Percentiles rank a stretch among this genome's conserved stretches.
These are phyloP conservation scores for Phaeophleospora eucalypticola DNA, from an alignment of 2,329 filamentous ascomycete species.

Conservation along the genomic window DNA sequence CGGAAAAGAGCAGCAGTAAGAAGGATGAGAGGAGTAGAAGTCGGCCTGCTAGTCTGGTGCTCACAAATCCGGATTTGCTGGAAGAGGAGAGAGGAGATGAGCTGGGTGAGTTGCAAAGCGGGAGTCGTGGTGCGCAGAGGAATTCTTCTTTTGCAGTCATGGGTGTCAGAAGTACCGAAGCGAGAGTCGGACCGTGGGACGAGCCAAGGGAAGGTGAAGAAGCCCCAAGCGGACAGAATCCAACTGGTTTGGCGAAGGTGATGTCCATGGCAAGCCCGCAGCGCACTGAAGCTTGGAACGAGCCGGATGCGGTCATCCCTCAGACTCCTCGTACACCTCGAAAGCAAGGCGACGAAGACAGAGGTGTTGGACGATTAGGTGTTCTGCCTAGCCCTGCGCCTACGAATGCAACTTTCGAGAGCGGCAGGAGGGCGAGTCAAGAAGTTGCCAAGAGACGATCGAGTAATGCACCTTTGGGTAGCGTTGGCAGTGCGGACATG, in stretches of 20 bases:
- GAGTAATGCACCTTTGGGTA: conserved; percentile 5
- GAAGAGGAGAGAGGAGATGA: conserved; percentile 4
- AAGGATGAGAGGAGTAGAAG: conserved; percentile 13
- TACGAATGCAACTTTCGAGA: conserved; percentile 17
- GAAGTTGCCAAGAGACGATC: conserved; percentile 11
- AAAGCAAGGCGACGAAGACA: conserved; percentile 1
- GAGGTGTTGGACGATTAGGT: conserved; percentile 20
- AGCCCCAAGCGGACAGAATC: neutral
- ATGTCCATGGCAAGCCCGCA: conserved; percentile 8
- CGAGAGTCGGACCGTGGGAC: conserved; percentile 2
- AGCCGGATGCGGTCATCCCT: conserved; percentile 20
- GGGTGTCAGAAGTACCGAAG: conserved; percentile 1
- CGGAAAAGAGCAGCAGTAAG: neutral
- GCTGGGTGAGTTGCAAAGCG: neutral
- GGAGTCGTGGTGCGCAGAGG: no score
- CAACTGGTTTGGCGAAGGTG: neutral
- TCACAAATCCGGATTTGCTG: conserved; percentile 9
- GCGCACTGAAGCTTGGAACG: conserved; percentile 24
- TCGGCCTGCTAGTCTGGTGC: conserved; percentile 15
- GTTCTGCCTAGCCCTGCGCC: conserved; percentile 30
- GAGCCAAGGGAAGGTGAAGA: neutral
- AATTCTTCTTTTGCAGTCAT: conserved; percentile 3
- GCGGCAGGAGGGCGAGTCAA: conserved; percentile 5
- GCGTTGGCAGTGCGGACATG: neutral
- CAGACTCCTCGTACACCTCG: conserved; percentile 9